These are phyloP conservation scores for Scheffersomyces spartinae DNA, from an alignment of 805 yeast genomes.

Conservation along the genomic window DNA sequence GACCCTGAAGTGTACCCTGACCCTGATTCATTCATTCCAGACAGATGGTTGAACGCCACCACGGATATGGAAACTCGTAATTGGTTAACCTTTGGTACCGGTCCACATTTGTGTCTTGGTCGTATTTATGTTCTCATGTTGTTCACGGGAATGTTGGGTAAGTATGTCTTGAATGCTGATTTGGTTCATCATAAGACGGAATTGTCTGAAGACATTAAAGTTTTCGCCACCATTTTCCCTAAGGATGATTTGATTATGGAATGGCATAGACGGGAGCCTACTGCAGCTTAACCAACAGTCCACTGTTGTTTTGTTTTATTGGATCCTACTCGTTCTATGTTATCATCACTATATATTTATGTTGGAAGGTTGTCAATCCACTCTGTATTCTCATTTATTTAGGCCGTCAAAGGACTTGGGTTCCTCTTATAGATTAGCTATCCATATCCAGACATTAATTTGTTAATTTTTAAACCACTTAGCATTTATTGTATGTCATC, in stretches of 20 bases:
- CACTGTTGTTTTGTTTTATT: too few species aligned
- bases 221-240: conserved; percentile 97
- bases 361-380: too few species aligned
- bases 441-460: too few species aligned
- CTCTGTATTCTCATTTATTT: too few species aligned
- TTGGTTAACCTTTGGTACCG: conserved; percentile 96
- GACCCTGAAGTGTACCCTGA: conserved; percentile 94
- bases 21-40: conserved; percentile 92
- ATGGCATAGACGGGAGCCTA: conserved; percentile 58
- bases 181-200: conserved; percentile 76
- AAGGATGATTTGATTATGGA: conserved; percentile 82
- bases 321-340: too few species aligned
- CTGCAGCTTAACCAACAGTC: too few species aligned
- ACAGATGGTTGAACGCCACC: conserved; percentile 83
- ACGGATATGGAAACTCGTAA: conserved; percentile 69
- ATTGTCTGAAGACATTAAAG: conserved; percentile 82
- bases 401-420: too few species aligned
- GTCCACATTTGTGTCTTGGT: conserved; percentile 94
- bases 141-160: conserved; percentile 84
- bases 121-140: conserved; percentile 88
- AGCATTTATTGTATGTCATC: too few species aligned
- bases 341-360: too few species aligned
- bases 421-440: too few species aligned
- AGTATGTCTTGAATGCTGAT: conserved; percentile 72
- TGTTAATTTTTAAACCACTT: too few species aligned